Evolutionary conservation across 2,329 filamentous ascomycete genomes (phyloP), one percentile per base, ranked within the genome.

Genomic region (Sporothrix schenckii): DNA sequence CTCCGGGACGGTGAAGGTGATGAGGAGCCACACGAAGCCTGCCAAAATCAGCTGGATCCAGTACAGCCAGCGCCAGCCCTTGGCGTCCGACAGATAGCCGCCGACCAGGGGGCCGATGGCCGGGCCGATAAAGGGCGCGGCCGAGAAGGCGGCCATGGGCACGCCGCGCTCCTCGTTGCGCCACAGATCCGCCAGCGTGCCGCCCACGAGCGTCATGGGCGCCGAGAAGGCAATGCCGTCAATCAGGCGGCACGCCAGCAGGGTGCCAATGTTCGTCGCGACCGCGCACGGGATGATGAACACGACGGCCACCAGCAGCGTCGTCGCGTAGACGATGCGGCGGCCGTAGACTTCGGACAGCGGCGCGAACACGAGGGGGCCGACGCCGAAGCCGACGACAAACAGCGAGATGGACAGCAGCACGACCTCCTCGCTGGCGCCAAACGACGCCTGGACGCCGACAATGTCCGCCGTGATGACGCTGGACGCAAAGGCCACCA

Each of bases 1-100:
- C 80, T 97, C 93, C 1, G 92, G 92, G 0, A 97, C 90, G n/a
- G 92, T 95, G 80, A 96, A 94, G 41, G 89, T 90, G 79, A 95
- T 93, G 72, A 94, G 78, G 21, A 91, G 72, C 88, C 91, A 95
- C 75, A 90, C 86, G 65, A 89, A 77, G 16, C 84, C 88, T 34
- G 91, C 83, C 14, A 95, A 77, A 76, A 97, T 96, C 13, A 95
- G 83, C 77, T 94, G 92, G 75, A 97, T 87, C 90, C 91, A 72
- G 67, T 74, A 71, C 44, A 72, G 71, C 73, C 68, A 72, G 72
- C 73, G 70, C 74, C 76, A 74, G 78, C 79, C 73, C n/a, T 67
- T 68, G 56, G 71, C 70, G 24, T 76, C 73, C 6, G 73, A 72
- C 30, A 76, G 71, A 67, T 65, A 76, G 94, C 92, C 93, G 74